Conservation (phyloP, 345 rosid genomes). For the Leavenworthia alabamica region DNA sequence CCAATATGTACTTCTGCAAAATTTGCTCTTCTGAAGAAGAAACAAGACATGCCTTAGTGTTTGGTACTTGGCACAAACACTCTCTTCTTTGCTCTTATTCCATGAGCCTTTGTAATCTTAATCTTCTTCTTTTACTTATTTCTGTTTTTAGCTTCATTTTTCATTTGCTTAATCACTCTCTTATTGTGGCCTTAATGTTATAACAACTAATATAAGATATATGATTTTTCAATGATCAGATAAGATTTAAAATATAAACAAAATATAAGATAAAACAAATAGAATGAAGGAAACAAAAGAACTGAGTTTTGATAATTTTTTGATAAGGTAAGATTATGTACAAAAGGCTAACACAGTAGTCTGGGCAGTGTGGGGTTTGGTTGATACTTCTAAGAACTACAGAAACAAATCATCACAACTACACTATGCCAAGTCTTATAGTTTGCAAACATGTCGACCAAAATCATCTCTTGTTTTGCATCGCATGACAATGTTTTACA, state of each 20-base stretch:
- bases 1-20: slow-evolving; percentile 12
- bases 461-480: background rate
- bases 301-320: background rate
- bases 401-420: no score
- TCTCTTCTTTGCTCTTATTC: slow-evolving; percentile 26
- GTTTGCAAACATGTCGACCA: background rate
- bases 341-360: slow-evolving; percentile 14
- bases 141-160: background rate
- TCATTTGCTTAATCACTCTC: background rate
- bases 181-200: background rate
- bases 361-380: no score
- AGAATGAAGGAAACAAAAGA: background rate
- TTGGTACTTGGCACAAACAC: slow-evolving; percentile 1
- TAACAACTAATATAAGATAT: background rate
- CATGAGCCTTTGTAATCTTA: slow-evolving; percentile 20
- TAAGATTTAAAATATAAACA: background rate
- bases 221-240: slow-evolving; percentile 6
- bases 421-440: background rate
- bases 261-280: slow-evolving; percentile 3
- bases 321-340: background rate
- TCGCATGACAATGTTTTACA: background rate
- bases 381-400: no score
- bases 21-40: slow-evolving; percentile 13
- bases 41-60: slow-evolving; percentile 21
- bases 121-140: slow-evolving; percentile 21